phyloP scores from a whole-genome alignment of 2,329 filamentous ascomycete species.

The Plectosphaerella sp. region DNA sequence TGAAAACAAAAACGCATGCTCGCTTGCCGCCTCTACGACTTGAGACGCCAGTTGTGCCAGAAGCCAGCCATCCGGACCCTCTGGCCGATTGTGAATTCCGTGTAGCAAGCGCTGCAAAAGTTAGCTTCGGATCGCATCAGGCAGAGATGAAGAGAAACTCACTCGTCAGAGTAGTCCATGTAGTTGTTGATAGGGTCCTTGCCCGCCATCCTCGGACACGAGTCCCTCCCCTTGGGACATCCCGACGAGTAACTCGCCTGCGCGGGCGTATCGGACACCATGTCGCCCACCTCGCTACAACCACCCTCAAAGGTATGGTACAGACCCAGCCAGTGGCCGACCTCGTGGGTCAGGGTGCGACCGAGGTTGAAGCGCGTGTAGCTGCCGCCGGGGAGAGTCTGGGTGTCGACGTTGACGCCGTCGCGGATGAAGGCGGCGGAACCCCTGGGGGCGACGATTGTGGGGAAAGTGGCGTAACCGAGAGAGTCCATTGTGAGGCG shows the following conservation, averaged over 20 bases:
- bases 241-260: constrained; percentile 25
- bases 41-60: constrained; percentile 14
- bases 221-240: constrained; percentile 30
- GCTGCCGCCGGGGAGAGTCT: constrained; percentile 31
- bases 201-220: constrained; percentile 25
- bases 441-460: constrained; percentile 8
- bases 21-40: too few relatives aligned
- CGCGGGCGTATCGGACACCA: constrained; percentile 34
- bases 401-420: constrained; percentile 32
- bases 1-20: too few relatives aligned
- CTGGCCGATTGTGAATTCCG: constrained; percentile 37
- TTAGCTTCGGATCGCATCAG: neutral
- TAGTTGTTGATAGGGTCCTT: constrained; percentile 32
- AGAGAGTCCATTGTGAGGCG: constrained; percentile 28
- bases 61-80: constrained; percentile 19
- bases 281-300: constrained; percentile 30
- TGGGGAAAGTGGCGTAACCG: constrained; percentile 44
- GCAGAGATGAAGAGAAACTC: constrained; percentile 17
- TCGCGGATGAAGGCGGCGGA: constrained; percentile 30
- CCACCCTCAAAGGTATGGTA: constrained; percentile 43
- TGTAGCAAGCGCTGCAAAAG: constrained; percentile 30
- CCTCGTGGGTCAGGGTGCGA: constrained; percentile 32
- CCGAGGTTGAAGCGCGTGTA: constrained; percentile 27
- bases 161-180: constrained; percentile 39
- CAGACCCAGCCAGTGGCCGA: constrained; percentile 46